phyloP scores from a whole-genome alignment of 2,329 filamentous ascomycete species.

The Nemania serpens region DNA sequence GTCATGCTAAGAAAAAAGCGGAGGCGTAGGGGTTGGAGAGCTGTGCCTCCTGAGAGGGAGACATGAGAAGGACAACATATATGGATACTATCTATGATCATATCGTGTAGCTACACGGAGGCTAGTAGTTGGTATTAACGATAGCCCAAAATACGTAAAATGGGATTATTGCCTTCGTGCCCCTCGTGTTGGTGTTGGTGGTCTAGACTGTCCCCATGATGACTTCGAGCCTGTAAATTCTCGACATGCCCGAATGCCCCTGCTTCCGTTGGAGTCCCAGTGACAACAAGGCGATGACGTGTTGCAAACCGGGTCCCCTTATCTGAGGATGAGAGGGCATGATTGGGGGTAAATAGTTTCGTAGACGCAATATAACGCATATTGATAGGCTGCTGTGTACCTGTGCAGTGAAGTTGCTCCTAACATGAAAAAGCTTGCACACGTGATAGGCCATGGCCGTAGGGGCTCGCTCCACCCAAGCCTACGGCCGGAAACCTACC shows the following conservation, averaged over 20 bases:
- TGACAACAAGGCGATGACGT: constrained; percentile 14
- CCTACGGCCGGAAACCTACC: not conserved
- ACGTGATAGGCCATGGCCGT: constrained; percentile 2
- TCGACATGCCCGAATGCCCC: not conserved
- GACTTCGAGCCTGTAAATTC: not conserved
- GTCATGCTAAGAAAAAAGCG: too few relatives aligned
- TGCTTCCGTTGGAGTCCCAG: not conserved
- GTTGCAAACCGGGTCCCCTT: constrained; percentile 2
- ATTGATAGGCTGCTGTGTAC: constrained; percentile 7
- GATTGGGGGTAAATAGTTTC: constrained; percentile 5
- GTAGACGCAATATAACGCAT: not conserved
- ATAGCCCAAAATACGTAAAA: not conserved
- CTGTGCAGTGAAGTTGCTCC: not conserved
- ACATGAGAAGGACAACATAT: too few relatives aligned
- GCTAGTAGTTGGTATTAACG: not conserved
- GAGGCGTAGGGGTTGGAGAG: too few relatives aligned
- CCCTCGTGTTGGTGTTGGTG: not conserved
- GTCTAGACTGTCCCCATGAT: not conserved
- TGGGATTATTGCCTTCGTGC: not conserved
- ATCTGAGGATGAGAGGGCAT: not conserved
- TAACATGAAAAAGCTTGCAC: not conserved
- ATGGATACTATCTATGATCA: not conserved
- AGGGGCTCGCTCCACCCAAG: not conserved
- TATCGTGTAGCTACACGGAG: not conserved
- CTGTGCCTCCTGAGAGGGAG: too few relatives aligned